phyloP scores from a whole-genome alignment of 495 filamentous ascomycete species.

The Penicillium odoratum region DNA sequence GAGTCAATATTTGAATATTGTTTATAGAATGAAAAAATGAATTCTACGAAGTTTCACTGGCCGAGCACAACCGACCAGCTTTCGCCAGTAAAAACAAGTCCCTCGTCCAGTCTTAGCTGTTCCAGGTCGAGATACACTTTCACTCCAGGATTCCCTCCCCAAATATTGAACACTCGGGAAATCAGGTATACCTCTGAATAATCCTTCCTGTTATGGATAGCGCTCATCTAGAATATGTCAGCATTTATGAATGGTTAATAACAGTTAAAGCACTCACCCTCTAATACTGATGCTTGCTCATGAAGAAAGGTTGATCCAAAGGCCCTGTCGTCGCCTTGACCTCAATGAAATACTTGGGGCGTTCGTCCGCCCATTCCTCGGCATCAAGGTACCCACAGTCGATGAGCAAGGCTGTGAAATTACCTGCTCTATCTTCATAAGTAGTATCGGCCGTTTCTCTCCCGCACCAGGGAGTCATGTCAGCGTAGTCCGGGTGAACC shows the following conservation, averaged over 20 bases:
- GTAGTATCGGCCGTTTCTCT: neutral
- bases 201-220: neutral
- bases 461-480: neutral
- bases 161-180: slow-evolving; percentile 42
- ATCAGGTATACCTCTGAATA: slow-evolving; percentile 34
- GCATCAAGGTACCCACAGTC: neutral
- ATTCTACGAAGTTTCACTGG: too few species aligned
- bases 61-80: slow-evolving; percentile 26
- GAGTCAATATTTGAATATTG: too few species aligned
- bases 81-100: slow-evolving; percentile 25
- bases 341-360: slow-evolving; percentile 44
- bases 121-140: slow-evolving; percentile 42
- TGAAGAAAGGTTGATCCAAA: slow-evolving; percentile 40
- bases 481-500: neutral
- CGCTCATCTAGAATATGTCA: neutral
- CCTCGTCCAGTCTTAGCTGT: slow-evolving; percentile 15
- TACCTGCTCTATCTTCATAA: neutral
- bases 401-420: neutral
- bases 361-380: neutral
- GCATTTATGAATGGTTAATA: too few species aligned
- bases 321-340: slow-evolving; percentile 47
- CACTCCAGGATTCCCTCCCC: slow-evolving; percentile 27
- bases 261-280: slow-evolving; percentile 19
- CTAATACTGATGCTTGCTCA: slow-evolving; percentile 41
- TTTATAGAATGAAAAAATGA: too few species aligned